Conservation (phyloP, 768 basidiomycete species). For the Clavaria fumosa region DNA sequence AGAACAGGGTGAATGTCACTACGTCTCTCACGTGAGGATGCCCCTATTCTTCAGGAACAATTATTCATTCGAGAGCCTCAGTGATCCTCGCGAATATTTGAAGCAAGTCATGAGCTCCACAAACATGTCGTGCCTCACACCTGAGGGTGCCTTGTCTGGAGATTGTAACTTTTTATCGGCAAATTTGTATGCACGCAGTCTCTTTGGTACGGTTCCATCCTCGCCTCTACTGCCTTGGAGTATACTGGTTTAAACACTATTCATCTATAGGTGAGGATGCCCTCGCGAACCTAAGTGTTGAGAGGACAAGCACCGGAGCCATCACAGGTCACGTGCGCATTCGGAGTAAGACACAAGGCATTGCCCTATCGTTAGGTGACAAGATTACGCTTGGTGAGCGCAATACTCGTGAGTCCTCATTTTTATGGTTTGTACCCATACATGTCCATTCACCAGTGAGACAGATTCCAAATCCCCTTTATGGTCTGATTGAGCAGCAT, state of each 20-base stretch:
- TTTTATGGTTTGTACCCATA: no score
- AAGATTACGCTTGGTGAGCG: conserved; percentile 52
- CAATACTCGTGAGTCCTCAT: background rate
- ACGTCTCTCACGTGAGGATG: conserved; percentile 60
- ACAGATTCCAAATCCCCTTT: no score
- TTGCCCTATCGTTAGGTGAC: conserved; percentile 88
- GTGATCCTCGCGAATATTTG: conserved; percentile 80
- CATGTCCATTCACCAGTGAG: no score
- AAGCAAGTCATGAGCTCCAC: conserved; percentile 92
- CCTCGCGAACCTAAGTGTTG: conserved; percentile 85
- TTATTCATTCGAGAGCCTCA: conserved; percentile 15
- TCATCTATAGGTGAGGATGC: conserved; percentile 86
- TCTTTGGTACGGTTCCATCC: conserved; percentile 58
- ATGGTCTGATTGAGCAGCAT: no score
- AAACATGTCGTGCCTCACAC: conserved; percentile 95
- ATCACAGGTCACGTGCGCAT: conserved; percentile 93
- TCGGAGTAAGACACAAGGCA: conserved; percentile 94
- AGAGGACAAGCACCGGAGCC: conserved; percentile 64
- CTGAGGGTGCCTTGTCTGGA: conserved; percentile 85
- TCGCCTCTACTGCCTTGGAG: background rate
- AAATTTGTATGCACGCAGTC: conserved; percentile 88
- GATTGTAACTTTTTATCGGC: conserved; percentile 96
- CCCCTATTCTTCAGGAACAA: conserved; percentile 2
- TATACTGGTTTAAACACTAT: background rate
- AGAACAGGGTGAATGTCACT: conserved; percentile 94